Conservation (phyloP, 768 basidiomycete genomes). For the Boletus vermiculosoides region DNA sequence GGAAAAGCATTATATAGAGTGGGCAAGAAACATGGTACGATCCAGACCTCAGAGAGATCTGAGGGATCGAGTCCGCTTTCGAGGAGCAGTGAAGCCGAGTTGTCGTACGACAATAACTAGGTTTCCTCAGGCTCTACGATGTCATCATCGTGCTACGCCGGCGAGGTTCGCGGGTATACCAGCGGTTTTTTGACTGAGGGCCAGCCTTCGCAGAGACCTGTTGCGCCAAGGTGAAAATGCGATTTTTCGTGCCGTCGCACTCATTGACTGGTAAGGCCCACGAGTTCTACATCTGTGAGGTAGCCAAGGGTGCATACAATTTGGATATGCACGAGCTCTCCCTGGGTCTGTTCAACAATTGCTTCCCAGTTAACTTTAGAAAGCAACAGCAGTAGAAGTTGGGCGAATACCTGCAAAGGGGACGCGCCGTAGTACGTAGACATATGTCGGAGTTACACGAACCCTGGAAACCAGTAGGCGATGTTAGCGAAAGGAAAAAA, state of each 20-base stretch:
- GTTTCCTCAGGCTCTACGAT: too few species aligned
- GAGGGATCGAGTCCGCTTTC: neutral
- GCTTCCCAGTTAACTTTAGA: neutral
- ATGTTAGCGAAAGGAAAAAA: neutral
- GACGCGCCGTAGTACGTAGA: neutral
- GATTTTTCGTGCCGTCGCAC: neutral
- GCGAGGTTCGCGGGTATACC: too few species aligned
- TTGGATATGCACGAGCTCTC: too few species aligned
- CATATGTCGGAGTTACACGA: neutral
- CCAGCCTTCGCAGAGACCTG: too few species aligned
- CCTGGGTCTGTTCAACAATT: neutral
- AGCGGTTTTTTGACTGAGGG: neutral
- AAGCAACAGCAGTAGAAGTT: neutral
- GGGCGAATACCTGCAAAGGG: too few species aligned
- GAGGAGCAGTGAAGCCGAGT: neutral
- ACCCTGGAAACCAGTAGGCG: neutral
- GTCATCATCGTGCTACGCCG: too few species aligned
- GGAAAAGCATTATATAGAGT: neutral
- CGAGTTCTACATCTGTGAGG: neutral
- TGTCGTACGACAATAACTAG: neutral
- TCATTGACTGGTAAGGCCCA: neutral
- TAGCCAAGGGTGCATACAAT: too few species aligned
- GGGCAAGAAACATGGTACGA: neutral
- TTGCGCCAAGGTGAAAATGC: too few species aligned
- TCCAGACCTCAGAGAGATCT: too few species aligned